phyloP scores from a whole-genome alignment of 768 basidiomycete genomes.

The Crassisporium funariophilum region DNA sequence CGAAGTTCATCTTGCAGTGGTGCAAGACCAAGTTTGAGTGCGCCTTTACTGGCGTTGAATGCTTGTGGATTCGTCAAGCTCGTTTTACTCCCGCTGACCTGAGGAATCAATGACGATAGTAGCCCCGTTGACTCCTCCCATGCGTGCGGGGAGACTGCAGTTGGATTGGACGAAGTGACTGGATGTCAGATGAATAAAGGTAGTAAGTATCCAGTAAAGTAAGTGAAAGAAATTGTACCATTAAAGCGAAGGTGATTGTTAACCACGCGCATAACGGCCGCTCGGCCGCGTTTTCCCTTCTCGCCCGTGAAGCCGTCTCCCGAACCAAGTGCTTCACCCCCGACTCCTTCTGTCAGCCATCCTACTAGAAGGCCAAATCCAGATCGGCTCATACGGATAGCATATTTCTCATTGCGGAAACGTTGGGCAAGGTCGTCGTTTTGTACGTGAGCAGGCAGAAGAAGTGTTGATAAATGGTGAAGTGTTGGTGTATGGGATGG shows the following conservation, averaged over 20 bases:
- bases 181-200: slow-evolving; percentile 22
- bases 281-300: slow-evolving; percentile 80
- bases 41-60: slow-evolving; percentile 76
- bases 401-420: slow-evolving; percentile 90
- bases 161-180: slow-evolving; percentile 75
- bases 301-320: slow-evolving; percentile 82
- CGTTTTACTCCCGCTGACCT: slow-evolving; percentile 51
- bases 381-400: slow-evolving; percentile 85
- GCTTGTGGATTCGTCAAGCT: slow-evolving; percentile 61
- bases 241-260: slow-evolving; percentile 93
- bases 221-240: slow-evolving; percentile 46
- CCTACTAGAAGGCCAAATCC: slow-evolving; percentile 91
- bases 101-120: slow-evolving; percentile 74
- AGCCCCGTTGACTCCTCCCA: slow-evolving; percentile 91
- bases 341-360: slow-evolving; percentile 93
- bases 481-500: slow-evolving; percentile 68
- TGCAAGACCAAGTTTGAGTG: slow-evolving; percentile 83
- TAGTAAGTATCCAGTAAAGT: slow-evolving; percentile 1
- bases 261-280: slow-evolving; percentile 90
- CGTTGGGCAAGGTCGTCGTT: slow-evolving; percentile 81
- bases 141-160: slow-evolving; percentile 58
- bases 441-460: slow-evolving; percentile 82
- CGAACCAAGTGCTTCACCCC: slow-evolving; percentile 81
- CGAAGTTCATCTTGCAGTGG: slow-evolving; percentile 81
- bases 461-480: slow-evolving; percentile 77